Evolutionary conservation across 202 grass and related monocot genomes (phyloP).

Genomic region (Setaria italica): DNA sequence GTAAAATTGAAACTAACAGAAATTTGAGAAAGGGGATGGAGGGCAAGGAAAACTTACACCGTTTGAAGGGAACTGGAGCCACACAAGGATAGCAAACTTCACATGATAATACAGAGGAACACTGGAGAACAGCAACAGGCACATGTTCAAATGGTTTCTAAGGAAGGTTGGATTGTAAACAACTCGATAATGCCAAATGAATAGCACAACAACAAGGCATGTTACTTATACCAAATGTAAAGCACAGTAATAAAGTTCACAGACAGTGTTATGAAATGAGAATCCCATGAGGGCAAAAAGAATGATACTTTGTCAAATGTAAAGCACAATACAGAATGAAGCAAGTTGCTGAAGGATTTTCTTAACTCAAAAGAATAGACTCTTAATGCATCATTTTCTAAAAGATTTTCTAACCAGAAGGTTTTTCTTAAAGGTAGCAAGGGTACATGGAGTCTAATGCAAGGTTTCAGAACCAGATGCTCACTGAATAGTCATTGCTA

Average conservation of each 20-base stretch:
- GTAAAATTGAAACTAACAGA: conserved; percentile 5
- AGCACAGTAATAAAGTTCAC: neutral
- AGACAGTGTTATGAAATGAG: neutral
- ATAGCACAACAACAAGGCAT: neutral
- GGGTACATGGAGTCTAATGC: conserved; percentile 1
- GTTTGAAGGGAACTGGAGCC: conserved; percentile 81
- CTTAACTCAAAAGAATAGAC: neutral
- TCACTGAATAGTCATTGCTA: conserved; percentile 1
- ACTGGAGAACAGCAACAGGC: conserved; percentile 60
- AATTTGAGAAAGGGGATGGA: conserved; percentile 11
- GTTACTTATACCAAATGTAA: conserved; percentile 3
- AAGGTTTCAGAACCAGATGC: conserved; percentile 3
- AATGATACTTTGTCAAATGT: conserved; percentile 10
- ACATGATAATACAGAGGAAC: conserved; percentile 81
- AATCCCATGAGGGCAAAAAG: neutral
- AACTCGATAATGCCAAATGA: neutral
- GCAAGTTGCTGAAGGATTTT: neutral
- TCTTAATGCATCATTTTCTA: conserved; percentile 11
- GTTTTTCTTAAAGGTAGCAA: conserved; percentile 14
- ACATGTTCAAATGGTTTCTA: conserved; percentile 36
- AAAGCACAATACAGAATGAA: neutral
- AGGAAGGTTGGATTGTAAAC: conserved; percentile 5
- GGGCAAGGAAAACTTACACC: conserved; percentile 57
- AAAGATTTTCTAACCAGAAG: neutral
- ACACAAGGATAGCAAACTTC: conserved; percentile 87